Percentiles rank a stretch among this genome's conserved stretches.
phyloP scores from a whole-genome alignment of 331 rosid species.

The Malus hybrid region DNA sequence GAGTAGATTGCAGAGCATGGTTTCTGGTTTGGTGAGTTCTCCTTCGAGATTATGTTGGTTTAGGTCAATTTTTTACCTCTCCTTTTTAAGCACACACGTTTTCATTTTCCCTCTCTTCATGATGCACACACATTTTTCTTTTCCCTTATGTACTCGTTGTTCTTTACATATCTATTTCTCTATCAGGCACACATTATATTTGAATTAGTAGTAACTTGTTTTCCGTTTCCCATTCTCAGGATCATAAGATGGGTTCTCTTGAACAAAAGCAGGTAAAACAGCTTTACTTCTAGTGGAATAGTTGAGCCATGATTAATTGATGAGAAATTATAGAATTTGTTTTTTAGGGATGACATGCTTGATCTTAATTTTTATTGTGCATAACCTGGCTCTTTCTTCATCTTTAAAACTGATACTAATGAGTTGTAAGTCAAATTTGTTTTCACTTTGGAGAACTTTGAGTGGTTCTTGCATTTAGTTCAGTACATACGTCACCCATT shows the following conservation, averaged over 20 bases:
- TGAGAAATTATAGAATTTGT: background rate
- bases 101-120: no score
- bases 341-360: background rate
- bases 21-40: slow-evolving; percentile 73
- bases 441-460: background rate
- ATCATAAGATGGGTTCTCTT: slow-evolving; percentile 48
- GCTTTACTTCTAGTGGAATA: background rate
- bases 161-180: background rate
- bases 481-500: background rate
- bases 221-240: slow-evolving; percentile 40
- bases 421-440: background rate
- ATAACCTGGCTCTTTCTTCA: background rate
- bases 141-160: background rate
- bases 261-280: slow-evolving; percentile 67
- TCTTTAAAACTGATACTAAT: background rate
- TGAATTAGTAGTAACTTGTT: slow-evolving; percentile 18
- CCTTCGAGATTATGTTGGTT: background rate
- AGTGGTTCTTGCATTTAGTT: background rate
- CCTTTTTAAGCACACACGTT: no score
- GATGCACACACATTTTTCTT: background rate
- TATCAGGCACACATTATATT: background rate
- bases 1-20: slow-evolving; percentile 42
- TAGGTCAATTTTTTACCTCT: background rate
- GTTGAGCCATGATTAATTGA: background rate
- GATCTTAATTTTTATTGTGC: background rate